Evolutionary conservation across 148 eudicot genomes (phyloP), one percentile per base, ranked within the genome.

Genomic region (Linanthus parryae): DNA sequence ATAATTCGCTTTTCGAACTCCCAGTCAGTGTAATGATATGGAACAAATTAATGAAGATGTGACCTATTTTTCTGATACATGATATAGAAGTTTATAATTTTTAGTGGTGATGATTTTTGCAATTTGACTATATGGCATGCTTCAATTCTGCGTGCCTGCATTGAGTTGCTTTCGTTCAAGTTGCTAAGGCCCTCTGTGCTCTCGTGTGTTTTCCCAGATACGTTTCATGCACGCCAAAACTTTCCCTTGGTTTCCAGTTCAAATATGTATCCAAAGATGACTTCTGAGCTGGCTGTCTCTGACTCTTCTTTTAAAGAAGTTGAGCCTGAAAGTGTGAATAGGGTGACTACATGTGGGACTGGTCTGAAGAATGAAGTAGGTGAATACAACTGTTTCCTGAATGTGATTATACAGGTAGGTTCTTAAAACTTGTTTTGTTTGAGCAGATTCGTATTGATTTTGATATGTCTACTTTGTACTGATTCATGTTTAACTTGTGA

Each of bases 381-480:
- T 64, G 98, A 92, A 92, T 92, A 92, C 68, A 92, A 87, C 72
- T 92, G 98, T 59, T 92, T 92, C 54, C 64, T 92, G 51, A 92
- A 92, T 70, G 98, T 92, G 47, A 87, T 92, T 53, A 92, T 92
- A 57, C 98, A 92, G 98, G 98, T 87, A 65, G 23, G 71, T 72
- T 13, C n/a, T 14, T 26, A 51, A 22, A 17, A 14, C 58, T 12
- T 37, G 9, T 28, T 43, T 33, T 49, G 39, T 40, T 3, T 20
- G 8, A n/a, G n/a, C n/a, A n/a, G n/a, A 12, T 28, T 23, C 14
- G 15, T 42, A 15, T 16, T 22, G 30, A 15, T 19, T 52, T 45
- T 25, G 10, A 20, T 25, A 2, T 54, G 24, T 64, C 43, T 47
- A 16, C n/a, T 34, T n/a, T 38, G 44, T 14, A 27, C 33, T 45